Percentiles rank a stretch among this genome's conserved stretches.
Evolutionary conservation across 2,329 filamentous ascomycete genomes (phyloP).

Genomic region (Mycogone perniciosa): DNA sequence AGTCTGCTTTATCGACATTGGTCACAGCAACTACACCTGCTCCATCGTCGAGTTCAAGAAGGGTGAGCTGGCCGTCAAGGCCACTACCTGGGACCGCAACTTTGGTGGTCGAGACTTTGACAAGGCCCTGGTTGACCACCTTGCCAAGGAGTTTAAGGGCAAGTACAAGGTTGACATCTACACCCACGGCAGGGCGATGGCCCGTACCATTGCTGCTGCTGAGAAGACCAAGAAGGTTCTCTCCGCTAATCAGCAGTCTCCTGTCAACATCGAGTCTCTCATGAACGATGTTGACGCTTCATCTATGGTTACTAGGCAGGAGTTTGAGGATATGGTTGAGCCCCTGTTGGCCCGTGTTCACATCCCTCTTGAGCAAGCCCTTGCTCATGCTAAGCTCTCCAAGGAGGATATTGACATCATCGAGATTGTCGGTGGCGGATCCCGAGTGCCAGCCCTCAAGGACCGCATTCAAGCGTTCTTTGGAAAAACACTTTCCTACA

Average conservation of each 20-base stretch:
- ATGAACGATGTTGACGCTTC: slow-evolving; percentile 97
- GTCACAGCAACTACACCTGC: slow-evolving; percentile 91
- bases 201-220: slow-evolving; percentile 78
- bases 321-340: slow-evolving; percentile 85
- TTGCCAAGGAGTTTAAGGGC: slow-evolving; percentile 91
- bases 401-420: slow-evolving; percentile 87
- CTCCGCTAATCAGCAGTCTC: slow-evolving; percentile 87
- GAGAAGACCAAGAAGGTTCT: slow-evolving; percentile 99
- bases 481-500: slow-evolving; percentile 87
- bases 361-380: slow-evolving; percentile 76
- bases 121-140: slow-evolving; percentile 88
- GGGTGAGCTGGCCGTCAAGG: slow-evolving; percentile 90
- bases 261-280: slow-evolving; percentile 93
- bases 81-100: slow-evolving; percentile 88
- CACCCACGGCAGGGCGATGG: slow-evolving; percentile 80
- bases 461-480: slow-evolving; percentile 86
- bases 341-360: slow-evolving; percentile 71
- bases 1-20: slow-evolving; percentile 89
- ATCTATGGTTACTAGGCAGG: slow-evolving; percentile 84
- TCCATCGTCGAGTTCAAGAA: slow-evolving; percentile 96
- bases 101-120: slow-evolving; percentile 98
- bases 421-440: slow-evolving; percentile 91
- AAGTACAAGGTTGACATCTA: slow-evolving; percentile 97
- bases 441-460: slow-evolving; percentile 90
- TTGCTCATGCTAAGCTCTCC: slow-evolving; percentile 87